Evolutionary conservation across 441 rosid genomes (phyloP), one percentile per base, ranked within the genome.

Genomic region (Isatis lusitanica): DNA sequence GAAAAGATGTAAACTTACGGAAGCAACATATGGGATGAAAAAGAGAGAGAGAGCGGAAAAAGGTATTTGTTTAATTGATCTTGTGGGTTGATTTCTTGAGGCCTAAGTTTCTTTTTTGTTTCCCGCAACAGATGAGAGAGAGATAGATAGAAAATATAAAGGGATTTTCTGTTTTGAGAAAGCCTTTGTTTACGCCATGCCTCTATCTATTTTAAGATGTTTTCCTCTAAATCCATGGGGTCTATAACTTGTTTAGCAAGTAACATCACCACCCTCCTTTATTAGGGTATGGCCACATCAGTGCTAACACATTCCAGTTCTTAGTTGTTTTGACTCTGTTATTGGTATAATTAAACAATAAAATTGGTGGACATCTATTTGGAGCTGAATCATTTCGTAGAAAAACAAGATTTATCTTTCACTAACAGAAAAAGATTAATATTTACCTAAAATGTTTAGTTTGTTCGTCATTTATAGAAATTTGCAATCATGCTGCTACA

Each of bases 101-200:
- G 39, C 24, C 12, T 39, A 56, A 70, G 75, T 24, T 51, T 30
- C 4, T 26, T 31, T 64, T 31, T 70, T 63, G 39, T 43, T 56
- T 63, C 18, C 40, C 40, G 47, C 75, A 70, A 70, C 35, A 76
- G 48, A 30, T 63, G 71, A 76, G 56, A 64, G 79, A 70, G 71
- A 70, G 44, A 28, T 47, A 6, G 17, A 40, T 57, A 70, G 56
- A 76, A 59, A 70, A 57, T 76, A 64, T 76, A 76, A 76, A 76
- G 80, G 71, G 63, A 44, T 48, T 18, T 64, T 59, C 50, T 64
- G 70, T 53, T 76, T 76, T 64, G 62, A 47, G n/a, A 46, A n/a
- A 52, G 72, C 76, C 80, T 56, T 64, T 63, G 67, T 64, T 76
- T 58, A 64, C 67, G 80, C 75, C 36, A 57, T 64, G 56, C 80